Evolutionary conservation across 208 protist species (phyloP), one percentile per base, ranked within the genome.

Genomic region (Vickermania ingenoplastis): DNA sequence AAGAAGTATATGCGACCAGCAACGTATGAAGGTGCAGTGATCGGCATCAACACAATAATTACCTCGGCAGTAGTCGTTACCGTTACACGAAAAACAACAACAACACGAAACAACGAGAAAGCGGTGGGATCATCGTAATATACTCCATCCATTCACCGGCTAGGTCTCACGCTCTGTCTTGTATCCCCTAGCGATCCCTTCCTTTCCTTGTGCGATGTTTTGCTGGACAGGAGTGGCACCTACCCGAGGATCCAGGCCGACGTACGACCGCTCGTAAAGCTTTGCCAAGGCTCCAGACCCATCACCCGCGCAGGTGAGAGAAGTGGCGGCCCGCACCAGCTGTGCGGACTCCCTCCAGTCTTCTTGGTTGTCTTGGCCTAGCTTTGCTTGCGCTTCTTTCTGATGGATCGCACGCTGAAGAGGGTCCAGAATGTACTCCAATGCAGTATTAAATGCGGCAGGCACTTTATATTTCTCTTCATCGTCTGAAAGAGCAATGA

Each of bases 151-250:
- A n/a, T n/a, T n/a, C n/a, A n/a, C n/a, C n/a, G n/a, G n/a, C 36
- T 45, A 45, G 11, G 36, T 7, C 36, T 45, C 11, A 17, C 69
- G 62, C 61, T 89, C 84, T 7, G 72, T 65, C 26, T 73, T 67
- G 61, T 96, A 96, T 11, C 83, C 85, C 17, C 75, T 64, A 0
- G 89, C 89, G 53, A 96, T 92, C 36, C 89, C 89, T 59, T 86
- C 74, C 5, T 74, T 74, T 24, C 89, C 89, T 17, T 90, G 61
- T 50, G 75, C 28, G 2, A 94, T 61, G 41, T 67, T 67, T n/a
- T 27, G 48, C 71, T 96, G 89, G 57, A 96, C 71, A 1, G 73
- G 73, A 2, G 86, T 94, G 68, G 91, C 70, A 2, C 83, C 86
- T 13, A 81, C 49, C 31, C 70, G 65, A 3, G 83, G 77, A 13